Conservation (phyloP, 1,139 yeast species). For the Candida gigantensis region DNA sequence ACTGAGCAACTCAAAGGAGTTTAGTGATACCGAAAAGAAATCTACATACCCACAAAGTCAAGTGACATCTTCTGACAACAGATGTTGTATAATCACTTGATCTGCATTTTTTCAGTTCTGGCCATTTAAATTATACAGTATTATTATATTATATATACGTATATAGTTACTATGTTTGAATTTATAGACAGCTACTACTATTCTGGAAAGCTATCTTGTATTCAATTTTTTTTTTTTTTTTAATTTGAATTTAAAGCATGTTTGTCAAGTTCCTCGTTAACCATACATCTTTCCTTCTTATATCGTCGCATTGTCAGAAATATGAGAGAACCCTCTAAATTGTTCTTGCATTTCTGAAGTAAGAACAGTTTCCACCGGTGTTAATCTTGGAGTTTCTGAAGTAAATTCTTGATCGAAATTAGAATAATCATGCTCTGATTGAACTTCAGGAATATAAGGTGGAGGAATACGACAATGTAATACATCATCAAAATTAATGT, state of each 20-base stretch:
- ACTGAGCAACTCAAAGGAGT: not conserved
- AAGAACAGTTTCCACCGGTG: conserved; percentile 88
- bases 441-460: conserved; percentile 80
- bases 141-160: conserved; percentile 1
- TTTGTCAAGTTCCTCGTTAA: too few species aligned
- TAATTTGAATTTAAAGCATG: not conserved
- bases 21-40: not conserved
- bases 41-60: not conserved
- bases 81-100: conserved; percentile 4
- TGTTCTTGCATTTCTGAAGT: conserved; percentile 92
- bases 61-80: not conserved
- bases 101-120: not conserved
- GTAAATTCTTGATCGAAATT: conserved; percentile 96
- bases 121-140: too few species aligned
- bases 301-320: conserved; percentile 65
- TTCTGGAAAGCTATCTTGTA: too few species aligned
- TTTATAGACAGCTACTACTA: too few species aligned
- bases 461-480: conserved; percentile 73
- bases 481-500: conserved; percentile 87
- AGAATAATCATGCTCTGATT: conserved; percentile 85
- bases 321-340: conserved; percentile 93
- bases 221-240: conserved; percentile 1
- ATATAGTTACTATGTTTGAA: not conserved
- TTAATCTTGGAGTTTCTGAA: conserved; percentile 88
- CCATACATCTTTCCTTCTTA: conserved; percentile 16